Percentiles rank a stretch among this genome's conserved stretches.
These are phyloP conservation scores for Favolaschia claudopus DNA, from an alignment of 768 basidiomycete genomes.

Conservation along the genomic window DNA sequence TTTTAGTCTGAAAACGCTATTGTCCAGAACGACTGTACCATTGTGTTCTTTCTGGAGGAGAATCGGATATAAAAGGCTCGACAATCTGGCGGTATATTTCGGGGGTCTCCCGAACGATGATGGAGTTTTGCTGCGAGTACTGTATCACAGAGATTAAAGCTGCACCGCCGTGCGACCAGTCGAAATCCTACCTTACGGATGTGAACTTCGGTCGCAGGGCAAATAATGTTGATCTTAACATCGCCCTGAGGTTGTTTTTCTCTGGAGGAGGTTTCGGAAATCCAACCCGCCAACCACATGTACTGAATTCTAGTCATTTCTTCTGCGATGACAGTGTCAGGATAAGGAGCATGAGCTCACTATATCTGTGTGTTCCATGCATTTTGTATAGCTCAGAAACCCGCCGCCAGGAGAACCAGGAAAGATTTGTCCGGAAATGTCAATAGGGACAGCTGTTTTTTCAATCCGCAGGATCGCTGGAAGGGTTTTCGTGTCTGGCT, in stretches of 20 bases:
- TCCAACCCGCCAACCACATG: slow-evolving; percentile 80
- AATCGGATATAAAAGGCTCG: slow-evolving; percentile 77
- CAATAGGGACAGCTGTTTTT: slow-evolving; percentile 70
- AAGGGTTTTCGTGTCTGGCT: slow-evolving; percentile 36
- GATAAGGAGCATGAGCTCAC: slow-evolving; percentile 51
- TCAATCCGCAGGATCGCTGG: slow-evolving; percentile 80
- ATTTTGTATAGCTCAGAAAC: slow-evolving; percentile 50
- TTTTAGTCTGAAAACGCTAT: no score
- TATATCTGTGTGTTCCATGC: slow-evolving; percentile 73
- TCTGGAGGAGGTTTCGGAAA: slow-evolving; percentile 43
- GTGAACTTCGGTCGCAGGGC: slow-evolving; percentile 90
- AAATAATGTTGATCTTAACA: slow-evolving; percentile 84
- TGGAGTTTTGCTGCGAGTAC: slow-evolving; percentile 78
- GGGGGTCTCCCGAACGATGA: slow-evolving; percentile 87
- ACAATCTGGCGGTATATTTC: slow-evolving; percentile 75
- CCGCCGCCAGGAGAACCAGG: slow-evolving; percentile 34
- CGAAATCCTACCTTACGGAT: slow-evolving; percentile 70
- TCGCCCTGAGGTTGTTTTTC: slow-evolving; percentile 58
- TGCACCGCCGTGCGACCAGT: neutral
- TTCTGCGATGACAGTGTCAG: no score
- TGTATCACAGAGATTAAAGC: slow-evolving; percentile 33
- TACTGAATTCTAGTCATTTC: no score
- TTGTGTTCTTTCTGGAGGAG: slow-evolving; percentile 79
- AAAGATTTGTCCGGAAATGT: slow-evolving; percentile 47
- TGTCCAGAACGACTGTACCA: no score